These are phyloP conservation scores for Fraxinus angustifolia DNA, from an alignment of 305 asterid genomes.

Conservation along the genomic window DNA sequence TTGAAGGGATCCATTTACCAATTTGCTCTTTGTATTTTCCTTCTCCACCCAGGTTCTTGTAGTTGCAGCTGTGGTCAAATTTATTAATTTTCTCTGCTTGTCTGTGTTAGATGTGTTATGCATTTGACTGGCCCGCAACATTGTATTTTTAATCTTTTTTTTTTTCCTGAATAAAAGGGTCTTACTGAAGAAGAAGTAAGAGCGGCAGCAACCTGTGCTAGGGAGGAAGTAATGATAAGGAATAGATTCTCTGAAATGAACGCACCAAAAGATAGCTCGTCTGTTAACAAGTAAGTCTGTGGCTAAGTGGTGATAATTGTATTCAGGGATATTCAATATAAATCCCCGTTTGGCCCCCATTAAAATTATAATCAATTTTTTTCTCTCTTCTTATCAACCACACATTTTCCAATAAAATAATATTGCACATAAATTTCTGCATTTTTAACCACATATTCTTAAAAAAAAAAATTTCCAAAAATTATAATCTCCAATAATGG, in stretches of 20 bases:
- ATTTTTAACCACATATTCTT: background rate
- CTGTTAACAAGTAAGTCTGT: slow-evolving; percentile 76
- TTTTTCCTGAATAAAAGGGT: slow-evolving; percentile 49
- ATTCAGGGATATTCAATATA: background rate
- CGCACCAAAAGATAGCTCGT: slow-evolving; percentile 84
- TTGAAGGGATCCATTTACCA: slow-evolving; percentile 1
- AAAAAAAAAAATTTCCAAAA: no score
- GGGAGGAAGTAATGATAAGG: slow-evolving; percentile 97
- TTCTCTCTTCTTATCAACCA: background rate
- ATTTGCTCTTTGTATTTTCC: background rate
- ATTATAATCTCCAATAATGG: background rate
- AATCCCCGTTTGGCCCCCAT: background rate
- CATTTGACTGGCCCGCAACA: slow-evolving; percentile 3
- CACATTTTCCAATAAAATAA: background rate
- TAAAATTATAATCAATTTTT: background rate
- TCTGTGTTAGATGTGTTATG: slow-evolving; percentile 8
- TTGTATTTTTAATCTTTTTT: slow-evolving; percentile 21
- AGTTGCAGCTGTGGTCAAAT: background rate
- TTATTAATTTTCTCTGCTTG: background rate
- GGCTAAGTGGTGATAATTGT: slow-evolving; percentile 15
- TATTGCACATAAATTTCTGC: background rate
- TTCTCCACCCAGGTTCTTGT: background rate
- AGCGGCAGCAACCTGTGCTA: slow-evolving; percentile 96
- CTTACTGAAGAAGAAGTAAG: slow-evolving; percentile 98
- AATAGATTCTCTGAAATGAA: slow-evolving; percentile 98